phyloP scores from a whole-genome alignment of 2,329 filamentous ascomycete species.

The Nigrospora osmanthi region DNA sequence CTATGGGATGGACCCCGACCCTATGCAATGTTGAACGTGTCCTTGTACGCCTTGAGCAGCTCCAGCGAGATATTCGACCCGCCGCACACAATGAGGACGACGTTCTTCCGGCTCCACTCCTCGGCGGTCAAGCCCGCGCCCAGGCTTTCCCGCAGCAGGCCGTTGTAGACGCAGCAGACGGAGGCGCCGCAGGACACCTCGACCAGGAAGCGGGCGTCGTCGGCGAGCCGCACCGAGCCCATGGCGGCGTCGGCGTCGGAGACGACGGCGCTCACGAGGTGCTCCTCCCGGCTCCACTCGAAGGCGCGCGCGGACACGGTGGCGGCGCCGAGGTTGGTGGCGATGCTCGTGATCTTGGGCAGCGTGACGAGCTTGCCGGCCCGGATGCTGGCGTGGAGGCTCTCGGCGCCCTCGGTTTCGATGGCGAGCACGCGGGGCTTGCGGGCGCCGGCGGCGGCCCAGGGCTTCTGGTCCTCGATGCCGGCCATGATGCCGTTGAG shows the following conservation, averaged over 20 bases:
- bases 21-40: constrained; percentile 21
- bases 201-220: constrained; percentile 75
- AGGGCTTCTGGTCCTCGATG: constrained; percentile 36
- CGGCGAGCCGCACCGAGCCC: constrained; percentile 68
- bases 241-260: constrained; percentile 72
- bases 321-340: constrained; percentile 65
- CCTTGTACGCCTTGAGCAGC: constrained; percentile 50
- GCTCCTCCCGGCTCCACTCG: constrained; percentile 43
- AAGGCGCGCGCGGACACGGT: constrained; percentile 63
- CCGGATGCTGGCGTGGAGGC: constrained; percentile 53
- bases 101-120: constrained; percentile 57
- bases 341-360: constrained; percentile 65
- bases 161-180: constrained; percentile 60
- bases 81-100: constrained; percentile 83
- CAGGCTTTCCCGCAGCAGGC: constrained; percentile 52
- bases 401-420: constrained; percentile 70
- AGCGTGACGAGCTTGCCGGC: constrained; percentile 53
- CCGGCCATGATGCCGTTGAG: constrained; percentile 70
- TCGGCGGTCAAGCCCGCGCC: constrained; percentile 43
- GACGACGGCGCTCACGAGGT: constrained; percentile 52
- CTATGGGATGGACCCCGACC: too few relatives aligned
- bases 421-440: constrained; percentile 57
- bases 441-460: constrained; percentile 23
- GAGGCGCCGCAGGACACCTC: constrained; percentile 82
- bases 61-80: constrained; percentile 59